Evolutionary conservation across 345 rosid genomes (phyloP), one percentile per base, ranked within the genome.

Genomic region (Ceriops decandra): DNA sequence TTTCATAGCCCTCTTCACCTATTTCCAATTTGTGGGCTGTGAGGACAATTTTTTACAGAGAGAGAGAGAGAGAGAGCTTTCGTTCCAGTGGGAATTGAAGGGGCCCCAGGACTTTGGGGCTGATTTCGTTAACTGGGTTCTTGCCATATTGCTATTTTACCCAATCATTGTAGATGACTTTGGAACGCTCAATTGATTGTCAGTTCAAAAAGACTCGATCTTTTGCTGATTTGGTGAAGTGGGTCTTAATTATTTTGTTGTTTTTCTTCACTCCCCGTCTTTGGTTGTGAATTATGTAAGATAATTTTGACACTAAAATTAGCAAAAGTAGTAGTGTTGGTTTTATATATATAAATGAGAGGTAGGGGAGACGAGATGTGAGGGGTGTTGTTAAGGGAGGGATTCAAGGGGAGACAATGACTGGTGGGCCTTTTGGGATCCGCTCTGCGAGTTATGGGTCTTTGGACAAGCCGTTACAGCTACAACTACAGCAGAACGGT

Each of bases 401-500:
- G 65, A 66, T 76, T 66, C 62, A 57, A 66, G 72, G 60, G 61
- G 74, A 65, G 74, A 68, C 76, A 85, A 88, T 88, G 92, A 85
- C 76, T 76, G 89, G 88, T 47, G 84, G 81, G 77, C 79, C 85
- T 61, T 77, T 86, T 85, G 97, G 92, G 57, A 84, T 87, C 74
- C 95, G 95, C 69, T 85, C 91, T 72, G 87, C 92, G 76, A 91
- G 97, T 81, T 86, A 86, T 81, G 90, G 95, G 61, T 87, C 91
- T 64, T 82, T 91, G 83, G 95, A 88, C 69, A 90, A 90, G 75
- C 86, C 86, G 77, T 70, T 75, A 52, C 87, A 78, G 28, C 75
- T 52, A 61, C 72, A 52, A 28, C 64, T 42, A 2, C 80, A 71
- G 51, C 80, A 72, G 52, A 58, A 77, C 21, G 67, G 63, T 53